Evolutionary conservation across 2,329 filamentous ascomycete species (phyloP).

Genomic region (Camillea tinctor): DNA sequence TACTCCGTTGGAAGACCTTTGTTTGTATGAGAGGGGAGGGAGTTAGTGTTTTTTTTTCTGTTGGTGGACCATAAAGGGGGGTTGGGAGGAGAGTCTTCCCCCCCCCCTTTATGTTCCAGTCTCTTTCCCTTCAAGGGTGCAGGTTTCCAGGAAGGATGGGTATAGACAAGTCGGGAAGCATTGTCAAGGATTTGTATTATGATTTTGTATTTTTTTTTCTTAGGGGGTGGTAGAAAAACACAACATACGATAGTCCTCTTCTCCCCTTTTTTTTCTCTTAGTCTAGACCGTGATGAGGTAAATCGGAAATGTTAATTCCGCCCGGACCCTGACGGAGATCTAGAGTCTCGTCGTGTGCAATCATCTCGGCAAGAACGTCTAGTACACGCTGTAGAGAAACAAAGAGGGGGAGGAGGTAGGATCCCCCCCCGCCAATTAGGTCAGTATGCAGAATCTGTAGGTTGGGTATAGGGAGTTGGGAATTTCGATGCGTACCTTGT

Average conservation of each 20-base stretch:
- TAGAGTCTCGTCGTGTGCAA: slow-evolving; percentile 79
- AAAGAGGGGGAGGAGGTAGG: background rate
- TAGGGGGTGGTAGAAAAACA: background rate
- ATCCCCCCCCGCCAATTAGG: background rate
- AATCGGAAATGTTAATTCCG: slow-evolving; percentile 42
- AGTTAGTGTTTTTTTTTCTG: too few relatives aligned
- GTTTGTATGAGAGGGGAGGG: slow-evolving; percentile 15
- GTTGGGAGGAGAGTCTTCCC: background rate
- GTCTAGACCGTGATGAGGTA: slow-evolving; percentile 54
- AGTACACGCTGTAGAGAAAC: slow-evolving; percentile 67
- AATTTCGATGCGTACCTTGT: slow-evolving; percentile 65
- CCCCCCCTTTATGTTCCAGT: background rate
- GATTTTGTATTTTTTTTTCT: background rate
- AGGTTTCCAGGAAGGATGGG: too few relatives aligned
- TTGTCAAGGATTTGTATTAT: background rate
- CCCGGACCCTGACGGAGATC: slow-evolving; percentile 46
- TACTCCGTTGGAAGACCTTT: background rate
- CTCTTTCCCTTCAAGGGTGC: background rate
- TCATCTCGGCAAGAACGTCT: slow-evolving; percentile 97
- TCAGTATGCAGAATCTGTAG: background rate
- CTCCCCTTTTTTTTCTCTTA: slow-evolving; percentile 32
- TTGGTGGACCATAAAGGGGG: background rate
- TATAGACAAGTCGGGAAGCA: background rate
- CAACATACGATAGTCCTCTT: slow-evolving; percentile 1
- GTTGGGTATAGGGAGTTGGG: background rate